Evolutionary conservation across 2,329 filamentous ascomycete genomes (phyloP).

Genomic region (Coniochaeta ligniaria): DNA sequence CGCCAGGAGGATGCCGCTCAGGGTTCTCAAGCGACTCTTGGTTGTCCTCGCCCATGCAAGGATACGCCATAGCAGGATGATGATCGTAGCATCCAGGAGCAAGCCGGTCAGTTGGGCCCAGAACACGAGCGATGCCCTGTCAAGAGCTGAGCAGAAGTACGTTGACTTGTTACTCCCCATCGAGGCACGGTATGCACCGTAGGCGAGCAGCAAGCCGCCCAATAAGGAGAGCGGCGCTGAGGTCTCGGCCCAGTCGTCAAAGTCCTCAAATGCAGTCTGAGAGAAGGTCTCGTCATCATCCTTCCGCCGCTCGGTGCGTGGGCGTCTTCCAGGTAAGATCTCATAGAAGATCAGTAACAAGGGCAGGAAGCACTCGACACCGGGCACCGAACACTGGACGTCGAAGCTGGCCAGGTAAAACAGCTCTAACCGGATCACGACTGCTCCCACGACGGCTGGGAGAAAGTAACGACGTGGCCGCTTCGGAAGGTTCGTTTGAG

Average conservation of each 20-base stretch:
- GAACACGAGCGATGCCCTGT: slow-evolving; percentile 27
- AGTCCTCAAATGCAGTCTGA: slow-evolving; percentile 38
- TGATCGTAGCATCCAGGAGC: slow-evolving; percentile 36
- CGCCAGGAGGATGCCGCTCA: slow-evolving; percentile 33
- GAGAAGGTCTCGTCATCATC: slow-evolving; percentile 39
- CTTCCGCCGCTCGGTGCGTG: slow-evolving; percentile 20
- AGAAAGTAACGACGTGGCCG: slow-evolving; percentile 40
- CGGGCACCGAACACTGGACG: slow-evolving; percentile 42
- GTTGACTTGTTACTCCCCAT: slow-evolving; percentile 36
- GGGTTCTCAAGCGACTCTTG: slow-evolving; percentile 34
- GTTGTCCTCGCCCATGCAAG: slow-evolving; percentile 43
- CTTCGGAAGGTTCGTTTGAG: slow-evolving; percentile 29
- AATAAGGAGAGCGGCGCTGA: slow-evolving; percentile 30
- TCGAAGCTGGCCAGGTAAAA: slow-evolving; percentile 36
- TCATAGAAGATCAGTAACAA: slow-evolving; percentile 36
- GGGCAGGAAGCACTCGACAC: slow-evolving; percentile 43
- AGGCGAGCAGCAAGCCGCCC: slow-evolving; percentile 30
- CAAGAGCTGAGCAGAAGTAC: slow-evolving; percentile 41
- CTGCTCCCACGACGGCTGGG: slow-evolving; percentile 32
- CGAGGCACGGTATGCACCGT: slow-evolving; percentile 32
- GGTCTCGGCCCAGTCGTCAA: slow-evolving; percentile 37
- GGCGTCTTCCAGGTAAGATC: slow-evolving; percentile 27
- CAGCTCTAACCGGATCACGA: slow-evolving; percentile 40
- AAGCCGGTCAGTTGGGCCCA: slow-evolving; percentile 37
- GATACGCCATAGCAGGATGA: slow-evolving; percentile 43